Conservation (phyloP, 805 yeast species). For the Metschnikowia lachancei region DNA sequence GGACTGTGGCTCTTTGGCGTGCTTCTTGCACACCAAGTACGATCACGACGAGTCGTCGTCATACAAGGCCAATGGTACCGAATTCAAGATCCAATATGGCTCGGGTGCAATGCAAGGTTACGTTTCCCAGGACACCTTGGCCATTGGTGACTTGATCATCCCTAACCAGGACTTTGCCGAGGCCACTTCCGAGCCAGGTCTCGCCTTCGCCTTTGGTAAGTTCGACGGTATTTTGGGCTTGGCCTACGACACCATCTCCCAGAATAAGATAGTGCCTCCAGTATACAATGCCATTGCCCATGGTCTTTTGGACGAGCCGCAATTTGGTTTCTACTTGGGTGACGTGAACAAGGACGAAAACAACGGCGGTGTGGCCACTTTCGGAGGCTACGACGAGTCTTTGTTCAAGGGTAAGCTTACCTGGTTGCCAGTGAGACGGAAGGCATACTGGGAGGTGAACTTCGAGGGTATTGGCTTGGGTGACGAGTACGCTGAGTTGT, state of each 20-base stretch:
- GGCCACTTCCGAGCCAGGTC: slow-evolving; percentile 95
- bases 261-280: slow-evolving; percentile 88
- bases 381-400: slow-evolving; percentile 87
- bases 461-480: slow-evolving; percentile 90
- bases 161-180: slow-evolving; percentile 94
- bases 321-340: slow-evolving; percentile 89
- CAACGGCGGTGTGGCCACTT: slow-evolving; percentile 88
- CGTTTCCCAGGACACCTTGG: slow-evolving; percentile 80
- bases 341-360: slow-evolving; percentile 62
- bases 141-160: slow-evolving; percentile 79
- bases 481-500: slow-evolving; percentile 81
- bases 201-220: slow-evolving; percentile 97
- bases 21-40: slow-evolving; percentile 89
- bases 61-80: slow-evolving; percentile 83
- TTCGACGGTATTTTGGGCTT: slow-evolving; percentile 97
- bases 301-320: slow-evolving; percentile 79
- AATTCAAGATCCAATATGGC: slow-evolving; percentile 85
- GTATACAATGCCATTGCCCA: slow-evolving; percentile 80
- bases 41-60: slow-evolving; percentile 80
- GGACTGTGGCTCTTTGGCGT: slow-evolving; percentile 90
- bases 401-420: slow-evolving; percentile 80
- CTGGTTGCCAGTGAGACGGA: slow-evolving; percentile 97
- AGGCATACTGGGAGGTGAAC: slow-evolving; percentile 99
- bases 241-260: slow-evolving; percentile 89
- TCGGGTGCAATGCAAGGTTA: slow-evolving; percentile 91